These are phyloP conservation scores for Cutaneotrichosporon sp. DNA, from an alignment of 1,284 basidiomycete species.

Conservation along the genomic window DNA sequence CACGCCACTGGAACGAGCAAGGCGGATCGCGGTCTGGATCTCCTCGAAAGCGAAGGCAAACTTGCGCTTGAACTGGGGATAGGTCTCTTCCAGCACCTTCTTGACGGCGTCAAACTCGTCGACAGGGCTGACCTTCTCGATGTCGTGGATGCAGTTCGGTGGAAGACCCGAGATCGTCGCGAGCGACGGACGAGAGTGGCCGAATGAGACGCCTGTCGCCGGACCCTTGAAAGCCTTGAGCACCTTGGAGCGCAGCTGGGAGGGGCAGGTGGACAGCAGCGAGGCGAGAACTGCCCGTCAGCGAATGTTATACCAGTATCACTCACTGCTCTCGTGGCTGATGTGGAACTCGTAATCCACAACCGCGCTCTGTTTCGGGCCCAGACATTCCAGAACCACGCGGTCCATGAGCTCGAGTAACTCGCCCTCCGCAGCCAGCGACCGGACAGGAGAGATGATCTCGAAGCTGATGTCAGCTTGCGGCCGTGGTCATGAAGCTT, in stretches of 20 bases:
- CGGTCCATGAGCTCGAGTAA: constrained; percentile 52
- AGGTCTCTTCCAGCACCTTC: constrained; percentile 34
- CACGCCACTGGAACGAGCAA: constrained; percentile 56
- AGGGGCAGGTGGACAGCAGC: constrained; percentile 42
- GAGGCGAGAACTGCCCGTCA: constrained; percentile 37
- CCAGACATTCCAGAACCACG: constrained; percentile 50
- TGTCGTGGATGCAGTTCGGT: constrained; percentile 38
- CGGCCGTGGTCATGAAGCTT: background rate
- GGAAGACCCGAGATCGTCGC: constrained; percentile 35
- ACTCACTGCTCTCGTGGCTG: constrained; percentile 46
- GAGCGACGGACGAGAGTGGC: constrained; percentile 32
- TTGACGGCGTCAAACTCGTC: constrained; percentile 41
- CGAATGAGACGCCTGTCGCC: constrained; percentile 24
- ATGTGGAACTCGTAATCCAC: constrained; percentile 53
- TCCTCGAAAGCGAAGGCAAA: constrained; percentile 53
- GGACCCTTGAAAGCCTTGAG: constrained; percentile 43
- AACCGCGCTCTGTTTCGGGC: constrained; percentile 32
- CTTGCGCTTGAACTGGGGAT: constrained; percentile 28
- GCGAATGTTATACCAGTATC: no score
- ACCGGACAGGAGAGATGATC: constrained; percentile 51
- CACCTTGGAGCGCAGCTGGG: constrained; percentile 34
- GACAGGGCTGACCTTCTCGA: constrained; percentile 50
- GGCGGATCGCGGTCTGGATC: constrained; percentile 51
- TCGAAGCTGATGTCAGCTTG: constrained; percentile 43
- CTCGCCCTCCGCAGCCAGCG: constrained; percentile 52